Evolutionary conservation across 345 rosid genomes (phyloP).

Genomic region (Psidium guajava): DNA sequence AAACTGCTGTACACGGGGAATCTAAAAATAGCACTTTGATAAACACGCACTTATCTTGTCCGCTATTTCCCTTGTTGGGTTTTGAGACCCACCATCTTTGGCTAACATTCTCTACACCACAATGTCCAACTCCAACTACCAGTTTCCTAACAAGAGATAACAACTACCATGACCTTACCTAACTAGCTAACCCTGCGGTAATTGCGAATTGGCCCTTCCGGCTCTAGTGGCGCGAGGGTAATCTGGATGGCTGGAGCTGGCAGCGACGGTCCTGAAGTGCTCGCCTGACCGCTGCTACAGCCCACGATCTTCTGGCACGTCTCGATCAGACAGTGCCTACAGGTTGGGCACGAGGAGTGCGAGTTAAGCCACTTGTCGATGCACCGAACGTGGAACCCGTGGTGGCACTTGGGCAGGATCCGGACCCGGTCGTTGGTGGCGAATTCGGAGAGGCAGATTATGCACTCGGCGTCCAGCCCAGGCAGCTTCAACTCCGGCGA

Average conservation of each 20-base stretch:
- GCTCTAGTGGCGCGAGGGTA: constrained; percentile 21
- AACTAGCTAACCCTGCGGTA: constrained; percentile 2
- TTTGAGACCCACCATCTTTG: background rate
- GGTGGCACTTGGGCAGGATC: constrained; percentile 76
- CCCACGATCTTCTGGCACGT: constrained; percentile 58
- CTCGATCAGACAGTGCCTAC: constrained; percentile 72
- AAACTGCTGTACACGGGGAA: background rate
- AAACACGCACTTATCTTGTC: background rate
- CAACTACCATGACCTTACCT: background rate
- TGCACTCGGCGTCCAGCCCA: constrained; percentile 56
- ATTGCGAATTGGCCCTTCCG: constrained; percentile 16
- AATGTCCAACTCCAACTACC: background rate
- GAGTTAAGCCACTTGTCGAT: constrained; percentile 86
- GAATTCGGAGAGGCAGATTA: constrained; percentile 73
- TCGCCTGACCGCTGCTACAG: background rate
- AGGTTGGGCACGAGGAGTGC: constrained; percentile 91
- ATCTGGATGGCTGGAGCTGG: constrained; percentile 1
- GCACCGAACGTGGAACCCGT: constrained; percentile 77
- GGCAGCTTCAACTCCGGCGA: constrained; percentile 39
- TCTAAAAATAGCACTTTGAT: background rate
- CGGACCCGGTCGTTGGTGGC: constrained; percentile 47
- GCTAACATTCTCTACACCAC: background rate
- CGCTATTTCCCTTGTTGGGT: background rate
- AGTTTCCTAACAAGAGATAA: background rate
- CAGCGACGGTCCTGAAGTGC: background rate